Evolutionary conservation across 2,329 filamentous ascomycete species (phyloP), one percentile per base, ranked within the genome.

Genomic region (Albifimbria verrucaria): DNA sequence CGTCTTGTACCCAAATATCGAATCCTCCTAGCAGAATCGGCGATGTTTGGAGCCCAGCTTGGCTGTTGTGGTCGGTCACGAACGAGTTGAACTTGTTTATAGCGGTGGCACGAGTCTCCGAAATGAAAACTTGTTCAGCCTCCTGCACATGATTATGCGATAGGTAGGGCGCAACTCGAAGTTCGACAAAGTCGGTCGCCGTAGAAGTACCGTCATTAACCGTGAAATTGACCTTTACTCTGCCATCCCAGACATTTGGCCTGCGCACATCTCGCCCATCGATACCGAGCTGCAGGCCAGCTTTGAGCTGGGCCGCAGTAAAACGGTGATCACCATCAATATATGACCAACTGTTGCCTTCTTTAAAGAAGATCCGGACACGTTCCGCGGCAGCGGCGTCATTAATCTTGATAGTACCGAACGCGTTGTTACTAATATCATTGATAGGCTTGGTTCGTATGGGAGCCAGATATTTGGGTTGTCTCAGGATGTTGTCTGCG

Each of bases 1-100:
- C 66, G 53, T 76, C 72, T 48, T 75, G 72, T 0, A 65, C 65
- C 73, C 71, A 76, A 22, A 66, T 56, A 49, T 73, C 70, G 9
- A 7, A n/a, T 11, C 21, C 24, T 7, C 54, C 49, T 39, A 58
- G 52, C 3, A 53, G 22, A 26, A 45, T 49, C 18, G 54, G 3
- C 47, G 21, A 55, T 9, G 45, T 50, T 2, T 49, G 24, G 2
- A 52, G 24, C 7, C 54, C 44, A 1, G 44, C 28, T 4, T 18
- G 6, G 21, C 10, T 25, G 44, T 9, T 47, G 22, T 23, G 20
- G 21, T 20, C 12, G 18, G 3, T 25, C 18, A 59, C 23, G 3
- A 57, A 47, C 2, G 51, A 22, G 1, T 56, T 17, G 2, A 52
- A 61, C 2, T 25, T 36, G 4, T 44, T 18, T 3, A 55, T 57